Evolutionary conservation across 1,139 yeast genomes (phyloP).

Genomic region (Geotrichum citri-aurantii): DNA sequence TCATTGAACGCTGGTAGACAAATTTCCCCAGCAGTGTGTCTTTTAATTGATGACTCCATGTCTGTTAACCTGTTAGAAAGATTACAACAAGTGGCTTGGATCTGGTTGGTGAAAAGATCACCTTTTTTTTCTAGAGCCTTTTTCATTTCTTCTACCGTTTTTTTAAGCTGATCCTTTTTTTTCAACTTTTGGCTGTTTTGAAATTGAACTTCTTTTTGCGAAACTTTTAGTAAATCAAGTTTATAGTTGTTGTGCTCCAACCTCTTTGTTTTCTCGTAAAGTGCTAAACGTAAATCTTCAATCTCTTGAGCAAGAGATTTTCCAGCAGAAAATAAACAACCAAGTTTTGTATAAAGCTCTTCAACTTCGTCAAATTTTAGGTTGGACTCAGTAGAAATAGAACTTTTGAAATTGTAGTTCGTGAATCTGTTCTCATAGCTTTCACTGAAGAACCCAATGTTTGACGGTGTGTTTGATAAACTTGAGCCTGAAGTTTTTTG

Average conservation of each 20-base stretch:
- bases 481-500: background rate
- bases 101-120: background rate
- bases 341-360: background rate
- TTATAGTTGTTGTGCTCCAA: background rate
- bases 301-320: background rate
- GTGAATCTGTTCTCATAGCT: background rate
- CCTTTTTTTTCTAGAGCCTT: background rate
- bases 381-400: background rate
- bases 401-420: background rate
- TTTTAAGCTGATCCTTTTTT: background rate
- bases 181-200: background rate
- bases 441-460: background rate
- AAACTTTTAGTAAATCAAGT: background rate
- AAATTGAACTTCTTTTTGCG: background rate
- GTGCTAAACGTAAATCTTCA: background rate
- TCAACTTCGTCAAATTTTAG: background rate
- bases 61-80: background rate
- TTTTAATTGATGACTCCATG: background rate
- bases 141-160: background rate
- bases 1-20: background rate
- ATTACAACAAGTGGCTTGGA: background rate
- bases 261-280: background rate
- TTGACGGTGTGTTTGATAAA: background rate
- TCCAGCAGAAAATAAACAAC: background rate
- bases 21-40: background rate